Evolutionary conservation across 2,329 filamentous ascomycete genomes (phyloP).

Genomic region (Aspergillus nomiae): DNA sequence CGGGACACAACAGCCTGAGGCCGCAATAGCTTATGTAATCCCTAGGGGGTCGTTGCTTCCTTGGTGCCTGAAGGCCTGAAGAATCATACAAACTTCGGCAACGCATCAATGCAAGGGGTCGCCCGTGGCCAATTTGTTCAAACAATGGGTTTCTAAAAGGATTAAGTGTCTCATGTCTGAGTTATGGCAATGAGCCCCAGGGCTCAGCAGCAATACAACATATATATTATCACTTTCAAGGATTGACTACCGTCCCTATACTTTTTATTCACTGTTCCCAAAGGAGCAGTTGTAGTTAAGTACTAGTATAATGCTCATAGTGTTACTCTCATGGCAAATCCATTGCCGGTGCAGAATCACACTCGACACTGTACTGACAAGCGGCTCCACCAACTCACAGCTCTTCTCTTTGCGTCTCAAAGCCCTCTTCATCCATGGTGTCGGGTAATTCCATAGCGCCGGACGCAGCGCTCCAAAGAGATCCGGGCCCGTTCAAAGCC

Average conservation of each 20-base stretch:
- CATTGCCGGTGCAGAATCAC: not conserved
- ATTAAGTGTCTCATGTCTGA: not conserved
- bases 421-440: not conserved
- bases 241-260: not conserved
- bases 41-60: not conserved
- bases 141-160: not conserved
- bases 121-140: not conserved
- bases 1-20: conserved; percentile 1
- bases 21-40: conserved; percentile 21
- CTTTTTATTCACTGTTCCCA: not conserved
- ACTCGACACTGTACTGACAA: not conserved
- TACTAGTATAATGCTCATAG: not conserved
- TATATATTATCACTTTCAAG: not conserved
- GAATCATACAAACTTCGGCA: not conserved
- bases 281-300: not conserved
- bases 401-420: conserved; percentile 18
- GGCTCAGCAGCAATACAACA: not conserved
- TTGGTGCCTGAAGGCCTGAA: not conserved
- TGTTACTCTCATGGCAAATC: not conserved
- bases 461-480: conserved; percentile 20
- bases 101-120: not conserved
- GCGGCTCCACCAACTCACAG: conserved; percentile 6
- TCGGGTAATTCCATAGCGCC: not conserved
- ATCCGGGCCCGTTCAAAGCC: conserved; percentile 36
- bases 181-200: not conserved